Evolutionary conservation across 2,329 filamentous ascomycete genomes (phyloP).

Genomic region (Botryotinia narcissicola): DNA sequence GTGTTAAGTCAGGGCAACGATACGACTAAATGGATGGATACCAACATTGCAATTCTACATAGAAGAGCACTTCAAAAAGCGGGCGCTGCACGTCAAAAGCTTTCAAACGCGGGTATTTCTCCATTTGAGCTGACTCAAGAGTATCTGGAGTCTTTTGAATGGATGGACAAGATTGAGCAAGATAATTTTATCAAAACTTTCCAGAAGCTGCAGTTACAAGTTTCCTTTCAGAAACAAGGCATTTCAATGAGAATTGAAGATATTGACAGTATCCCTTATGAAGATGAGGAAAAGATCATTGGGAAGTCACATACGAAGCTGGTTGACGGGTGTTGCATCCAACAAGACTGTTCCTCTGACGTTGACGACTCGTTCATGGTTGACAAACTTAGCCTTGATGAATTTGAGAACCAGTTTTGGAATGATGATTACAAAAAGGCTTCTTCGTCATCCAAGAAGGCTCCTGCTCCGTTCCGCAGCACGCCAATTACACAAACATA

Average conservation of each 20-base stretch:
- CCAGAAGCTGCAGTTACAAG: slow-evolving; percentile 17
- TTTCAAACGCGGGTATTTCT: slow-evolving; percentile 22
- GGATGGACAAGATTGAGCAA: slow-evolving; percentile 25
- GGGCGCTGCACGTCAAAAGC: slow-evolving; percentile 16
- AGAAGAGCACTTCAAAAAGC: slow-evolving; percentile 21
- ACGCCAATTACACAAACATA: background rate
- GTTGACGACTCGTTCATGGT: slow-evolving; percentile 12
- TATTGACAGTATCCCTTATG: background rate
- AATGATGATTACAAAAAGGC: background rate
- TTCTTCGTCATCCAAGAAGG: background rate
- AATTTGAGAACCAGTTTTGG: slow-evolving; percentile 15
- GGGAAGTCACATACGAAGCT: slow-evolving; percentile 14
- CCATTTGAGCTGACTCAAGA: slow-evolving; percentile 21
- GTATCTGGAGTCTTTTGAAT: slow-evolving; percentile 24
- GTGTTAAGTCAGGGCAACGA: slow-evolving; percentile 19
- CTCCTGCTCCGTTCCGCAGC: background rate
- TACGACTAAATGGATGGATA: slow-evolving; percentile 21
- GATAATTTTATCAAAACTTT: slow-evolving; percentile 21
- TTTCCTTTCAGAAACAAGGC: slow-evolving; percentile 17
- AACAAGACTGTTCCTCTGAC: background rate
- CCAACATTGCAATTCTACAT: slow-evolving; percentile 14
- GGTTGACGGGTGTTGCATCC: slow-evolving; percentile 11
- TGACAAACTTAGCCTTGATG: slow-evolving; percentile 2
- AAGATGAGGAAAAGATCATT: slow-evolving; percentile 6
- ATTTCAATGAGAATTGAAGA: slow-evolving; percentile 22